A percentile compares a stretch with the other conserved stretches of the same genome.
These are phyloP conservation scores for Auxenochlorella pyrenoidosa DNA, from an alignment of 139 green algal species.

Conservation along the genomic window DNA sequence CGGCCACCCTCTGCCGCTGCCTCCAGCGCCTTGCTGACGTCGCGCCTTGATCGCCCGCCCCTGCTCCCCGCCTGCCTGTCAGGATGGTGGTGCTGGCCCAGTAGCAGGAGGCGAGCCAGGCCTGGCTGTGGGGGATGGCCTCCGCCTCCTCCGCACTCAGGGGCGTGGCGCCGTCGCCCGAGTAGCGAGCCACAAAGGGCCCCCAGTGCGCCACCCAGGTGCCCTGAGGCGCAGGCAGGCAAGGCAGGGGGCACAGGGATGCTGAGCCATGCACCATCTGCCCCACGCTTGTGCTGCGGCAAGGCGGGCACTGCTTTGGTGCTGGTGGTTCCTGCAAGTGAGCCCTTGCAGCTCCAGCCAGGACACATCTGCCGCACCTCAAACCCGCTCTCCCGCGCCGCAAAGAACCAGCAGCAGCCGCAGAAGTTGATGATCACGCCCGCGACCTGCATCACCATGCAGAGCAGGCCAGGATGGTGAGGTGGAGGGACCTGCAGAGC, in stretches of 20 bases:
- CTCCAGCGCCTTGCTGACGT: too few species aligned
- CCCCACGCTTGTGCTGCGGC: too few species aligned
- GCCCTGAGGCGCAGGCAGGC: background rate
- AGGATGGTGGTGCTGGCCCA: constrained; percentile 18
- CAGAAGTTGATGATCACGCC: constrained; percentile 15
- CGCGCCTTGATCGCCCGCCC: too few species aligned
- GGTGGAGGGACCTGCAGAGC: too few species aligned
- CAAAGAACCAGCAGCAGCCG: constrained; percentile 19
- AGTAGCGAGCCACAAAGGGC: constrained; percentile 1
- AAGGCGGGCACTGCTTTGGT: too few species aligned
- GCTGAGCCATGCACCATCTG: too few species aligned
- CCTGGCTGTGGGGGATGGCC: background rate
- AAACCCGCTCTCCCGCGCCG: background rate
- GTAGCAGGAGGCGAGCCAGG: background rate
- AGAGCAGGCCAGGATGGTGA: too few species aligned
- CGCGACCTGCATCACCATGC: background rate
- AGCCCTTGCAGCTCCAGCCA: too few species aligned
- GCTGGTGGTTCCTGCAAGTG: too few species aligned
- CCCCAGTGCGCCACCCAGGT: constrained; percentile 6
- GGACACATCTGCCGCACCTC: background rate
- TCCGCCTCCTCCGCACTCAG: background rate
- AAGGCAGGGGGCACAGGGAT: background rate
- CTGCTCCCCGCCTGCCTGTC: background rate
- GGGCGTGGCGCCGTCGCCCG: background rate
- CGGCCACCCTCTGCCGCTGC: too few species aligned